Evolutionary conservation across 73 alveolate species (phyloP), one percentile per base, ranked within the genome.

Genomic region (Halteria grandinella): DNA sequence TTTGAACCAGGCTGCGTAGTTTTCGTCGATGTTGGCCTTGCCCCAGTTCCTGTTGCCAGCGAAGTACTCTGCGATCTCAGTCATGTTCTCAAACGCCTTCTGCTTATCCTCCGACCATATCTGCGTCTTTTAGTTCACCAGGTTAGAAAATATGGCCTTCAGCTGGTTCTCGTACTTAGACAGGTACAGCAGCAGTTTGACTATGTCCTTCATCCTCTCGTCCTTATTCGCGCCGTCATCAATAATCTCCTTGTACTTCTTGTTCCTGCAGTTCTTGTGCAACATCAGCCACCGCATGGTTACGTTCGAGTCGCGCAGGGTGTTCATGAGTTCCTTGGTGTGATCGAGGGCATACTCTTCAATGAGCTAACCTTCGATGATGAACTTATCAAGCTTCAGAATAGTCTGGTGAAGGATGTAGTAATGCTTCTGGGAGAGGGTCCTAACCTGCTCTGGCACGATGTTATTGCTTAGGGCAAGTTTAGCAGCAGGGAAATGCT

Each of bases 261-360:
- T 84, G 49, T 84, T 88, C 33, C 85, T 87, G 17, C 96, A 88
- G 55, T 89, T 63, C 58, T 94, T 83, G 79, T 96, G 98, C 33
- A 96, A 83, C 79, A 96, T 75, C 37, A 96, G 58, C 98, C 99
- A 96, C 88, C 98, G 78, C 41, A 96, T 86, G 28, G 95, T 94
- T 36, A 94, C 93, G 77, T 96, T 96, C 33, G 98, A 84, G 57
- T 96, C 97, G 62, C 99, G 83, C 69, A 96, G 88, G 73, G 95
- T 83, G 23, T 80, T 69, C 83, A 96, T 79, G 69, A 96, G 90
- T 48, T 75, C 87, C 51, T 92, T 89, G 32, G 94, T 90, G 78
- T 94, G 89, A 59, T 94, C 98, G 24, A 96, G 91, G 37, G 94
- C 98, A 64, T 55, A 96, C 59, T 94, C 98, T 76, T 94, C 97